phyloP scores from a whole-genome alignment of 2,329 filamentous ascomycete species.

The Fusarium goolgardi region DNA sequence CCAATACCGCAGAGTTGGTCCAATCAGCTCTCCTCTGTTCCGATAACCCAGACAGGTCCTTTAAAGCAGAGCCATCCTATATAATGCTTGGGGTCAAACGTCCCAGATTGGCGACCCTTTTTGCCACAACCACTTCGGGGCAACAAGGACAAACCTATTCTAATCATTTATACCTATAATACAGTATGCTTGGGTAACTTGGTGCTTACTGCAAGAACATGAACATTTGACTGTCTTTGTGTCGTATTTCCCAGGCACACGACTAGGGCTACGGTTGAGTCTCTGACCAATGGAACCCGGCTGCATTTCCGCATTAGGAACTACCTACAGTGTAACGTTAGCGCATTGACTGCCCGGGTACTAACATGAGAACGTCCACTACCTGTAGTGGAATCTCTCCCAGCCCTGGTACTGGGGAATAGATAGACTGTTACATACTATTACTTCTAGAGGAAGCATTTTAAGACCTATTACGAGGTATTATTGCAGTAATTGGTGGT shows the following conservation, averaged over 20 bases:
- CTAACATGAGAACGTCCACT: not conserved
- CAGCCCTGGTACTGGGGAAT: not conserved
- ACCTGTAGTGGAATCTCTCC: not conserved
- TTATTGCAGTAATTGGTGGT: not conserved
- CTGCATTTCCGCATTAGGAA: conserved; percentile 28
- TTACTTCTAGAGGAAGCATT: not conserved
- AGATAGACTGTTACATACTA: not conserved
- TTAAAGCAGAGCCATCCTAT: not conserved
- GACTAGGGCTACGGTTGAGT: conserved; percentile 2
- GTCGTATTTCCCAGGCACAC: not conserved
- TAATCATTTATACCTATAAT: not conserved
- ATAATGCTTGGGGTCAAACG: not conserved
- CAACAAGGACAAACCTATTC: not conserved
- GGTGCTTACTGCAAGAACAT: not conserved
- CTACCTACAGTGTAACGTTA: not conserved
- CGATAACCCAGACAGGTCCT: not conserved
- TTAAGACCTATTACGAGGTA: not conserved
- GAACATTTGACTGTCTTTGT: not conserved
- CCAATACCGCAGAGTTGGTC: too few species aligned
- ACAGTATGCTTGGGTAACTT: not conserved
- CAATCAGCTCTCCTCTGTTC: not conserved
- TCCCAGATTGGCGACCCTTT: not conserved
- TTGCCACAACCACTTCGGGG: not conserved
- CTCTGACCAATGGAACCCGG: conserved; percentile 26
- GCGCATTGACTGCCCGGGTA: not conserved